A percentile compares a stretch with the other conserved stretches of the same genome.
These are phyloP conservation scores for Cryptococcus deneoformans DNA, from an alignment of 1,284 basidiomycete genomes.

Conservation along the genomic window DNA sequence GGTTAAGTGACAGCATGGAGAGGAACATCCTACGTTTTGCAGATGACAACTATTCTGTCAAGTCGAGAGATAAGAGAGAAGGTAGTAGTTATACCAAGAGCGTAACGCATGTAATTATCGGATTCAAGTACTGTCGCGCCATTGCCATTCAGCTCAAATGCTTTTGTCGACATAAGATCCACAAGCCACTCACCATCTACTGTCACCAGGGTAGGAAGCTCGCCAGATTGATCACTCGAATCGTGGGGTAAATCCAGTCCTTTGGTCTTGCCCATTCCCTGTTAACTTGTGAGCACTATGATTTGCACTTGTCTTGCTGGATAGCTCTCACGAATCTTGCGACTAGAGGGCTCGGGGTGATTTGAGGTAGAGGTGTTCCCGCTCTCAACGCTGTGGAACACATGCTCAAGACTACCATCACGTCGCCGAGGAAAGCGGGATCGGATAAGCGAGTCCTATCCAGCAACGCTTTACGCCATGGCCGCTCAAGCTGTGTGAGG, in stretches of 20 bases:
- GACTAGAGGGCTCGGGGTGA: slow-evolving; percentile 76
- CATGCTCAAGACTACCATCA: slow-evolving; percentile 69
- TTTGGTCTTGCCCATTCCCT: slow-evolving; percentile 37
- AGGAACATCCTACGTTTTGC: slow-evolving; percentile 36
- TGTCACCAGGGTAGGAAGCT: slow-evolving; percentile 43
- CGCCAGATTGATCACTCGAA: slow-evolving; percentile 28
- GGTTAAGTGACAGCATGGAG: neutral
- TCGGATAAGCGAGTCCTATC: slow-evolving; percentile 71
- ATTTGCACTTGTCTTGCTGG: neutral
- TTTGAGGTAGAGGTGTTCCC: slow-evolving; percentile 74
- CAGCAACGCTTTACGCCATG: slow-evolving; percentile 72
- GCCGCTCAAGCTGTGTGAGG: slow-evolving; percentile 41
- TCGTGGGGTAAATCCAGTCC: slow-evolving; percentile 39
- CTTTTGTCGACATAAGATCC: neutral
- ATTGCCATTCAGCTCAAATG: neutral
- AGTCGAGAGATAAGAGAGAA: slow-evolving; percentile 44
- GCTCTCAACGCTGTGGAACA: slow-evolving; percentile 61
- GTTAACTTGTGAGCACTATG: neutral
- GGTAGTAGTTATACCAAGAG: slow-evolving; percentile 43
- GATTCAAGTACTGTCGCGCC: slow-evolving; percentile 32
- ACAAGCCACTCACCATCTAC: slow-evolving; percentile 31
- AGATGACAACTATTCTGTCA: slow-evolving; percentile 42
- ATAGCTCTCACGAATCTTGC: slow-evolving; percentile 61
- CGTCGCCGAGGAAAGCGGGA: slow-evolving; percentile 76
- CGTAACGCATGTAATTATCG: slow-evolving; percentile 47